phyloP scores from a whole-genome alignment of 2,329 filamentous ascomycete genomes.

The Penicillium sumatraense region DNA sequence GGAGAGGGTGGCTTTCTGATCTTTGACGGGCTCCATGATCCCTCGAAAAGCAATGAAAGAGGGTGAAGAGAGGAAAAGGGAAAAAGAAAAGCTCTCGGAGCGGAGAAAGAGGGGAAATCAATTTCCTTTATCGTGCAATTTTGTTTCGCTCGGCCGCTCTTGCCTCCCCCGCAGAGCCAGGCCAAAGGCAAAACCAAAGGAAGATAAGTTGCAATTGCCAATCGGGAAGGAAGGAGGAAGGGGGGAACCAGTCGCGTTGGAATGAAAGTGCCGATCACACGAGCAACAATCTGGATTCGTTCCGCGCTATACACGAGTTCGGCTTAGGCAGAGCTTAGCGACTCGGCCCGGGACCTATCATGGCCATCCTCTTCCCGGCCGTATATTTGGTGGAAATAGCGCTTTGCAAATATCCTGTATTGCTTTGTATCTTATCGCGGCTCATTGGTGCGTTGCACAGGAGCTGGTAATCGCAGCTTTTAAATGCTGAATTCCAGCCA shows the following conservation, averaged over 20 bases:
- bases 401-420: background rate
- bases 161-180: constrained; percentile 15
- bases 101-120: background rate
- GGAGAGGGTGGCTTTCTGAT: constrained; percentile 16
- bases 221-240: too few species aligned
- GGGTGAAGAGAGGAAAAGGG: background rate
- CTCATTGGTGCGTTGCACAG: too few species aligned
- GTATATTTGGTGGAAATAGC: background rate
- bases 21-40: constrained; percentile 16
- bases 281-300: constrained; percentile 12
- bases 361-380: background rate
- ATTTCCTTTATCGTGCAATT: background rate
- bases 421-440: background rate
- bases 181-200: background rate
- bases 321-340: constrained; percentile 24
- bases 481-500: too few species aligned
- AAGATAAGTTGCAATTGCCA: too few species aligned
- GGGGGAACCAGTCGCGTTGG: constrained; percentile 27
- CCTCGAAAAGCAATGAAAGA: background rate
- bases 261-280: constrained; percentile 22
- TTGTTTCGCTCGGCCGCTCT: constrained; percentile 4
- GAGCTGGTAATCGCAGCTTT: background rate
- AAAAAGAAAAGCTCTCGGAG: background rate
- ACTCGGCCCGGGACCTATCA: constrained; percentile 13
- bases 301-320: constrained; percentile 6